These are phyloP conservation scores for Lipomyces sp. DNA, from an alignment of 805 yeast species.

Conservation along the genomic window DNA sequence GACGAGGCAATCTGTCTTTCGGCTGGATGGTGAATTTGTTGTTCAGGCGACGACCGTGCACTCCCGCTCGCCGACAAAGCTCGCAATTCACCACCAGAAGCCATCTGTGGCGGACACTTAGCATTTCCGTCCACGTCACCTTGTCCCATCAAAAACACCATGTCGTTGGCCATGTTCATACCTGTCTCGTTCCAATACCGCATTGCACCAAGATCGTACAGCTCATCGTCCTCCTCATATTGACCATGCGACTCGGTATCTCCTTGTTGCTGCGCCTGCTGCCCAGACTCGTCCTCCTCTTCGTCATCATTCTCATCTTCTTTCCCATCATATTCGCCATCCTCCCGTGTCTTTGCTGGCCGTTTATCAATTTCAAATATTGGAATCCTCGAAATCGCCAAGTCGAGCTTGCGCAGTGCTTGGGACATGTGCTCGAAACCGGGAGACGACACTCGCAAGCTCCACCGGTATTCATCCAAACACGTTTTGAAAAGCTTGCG, in stretches of 20 bases:
- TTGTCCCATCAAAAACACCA: conserved; percentile 5
- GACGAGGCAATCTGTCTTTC: conserved; percentile 9
- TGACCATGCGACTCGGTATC: background rate
- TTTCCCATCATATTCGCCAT: conserved; percentile 17
- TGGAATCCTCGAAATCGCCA: conserved; percentile 77
- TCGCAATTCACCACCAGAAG: conserved; percentile 4
- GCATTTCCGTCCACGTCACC: conserved; percentile 1
- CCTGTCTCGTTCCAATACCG: conserved; percentile 26
- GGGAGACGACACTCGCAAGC: conserved; percentile 71
- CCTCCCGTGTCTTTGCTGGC: conserved; percentile 4
- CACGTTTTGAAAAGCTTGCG: conserved; percentile 66
- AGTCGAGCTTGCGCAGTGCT: conserved; percentile 73
- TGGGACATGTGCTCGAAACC: conserved; percentile 78
- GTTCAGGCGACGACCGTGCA: conserved; percentile 33
- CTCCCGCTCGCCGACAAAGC: conserved; percentile 28
- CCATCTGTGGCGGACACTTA: background rate
- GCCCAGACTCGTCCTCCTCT: conserved; percentile 16
- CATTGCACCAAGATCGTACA: conserved; percentile 18
- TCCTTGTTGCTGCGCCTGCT: background rate
- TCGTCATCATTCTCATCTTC: conserved; percentile 23
- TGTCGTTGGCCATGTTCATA: background rate
- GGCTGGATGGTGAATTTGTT: conserved; percentile 7
- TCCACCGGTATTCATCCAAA: conserved; percentile 76
- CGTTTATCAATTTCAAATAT: conserved; percentile 26
- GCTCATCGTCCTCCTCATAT: conserved; percentile 26